These are phyloP conservation scores for Euptelea pleiosperma DNA, from an alignment of 164 flowering plant genomes.

Conservation along the genomic window DNA sequence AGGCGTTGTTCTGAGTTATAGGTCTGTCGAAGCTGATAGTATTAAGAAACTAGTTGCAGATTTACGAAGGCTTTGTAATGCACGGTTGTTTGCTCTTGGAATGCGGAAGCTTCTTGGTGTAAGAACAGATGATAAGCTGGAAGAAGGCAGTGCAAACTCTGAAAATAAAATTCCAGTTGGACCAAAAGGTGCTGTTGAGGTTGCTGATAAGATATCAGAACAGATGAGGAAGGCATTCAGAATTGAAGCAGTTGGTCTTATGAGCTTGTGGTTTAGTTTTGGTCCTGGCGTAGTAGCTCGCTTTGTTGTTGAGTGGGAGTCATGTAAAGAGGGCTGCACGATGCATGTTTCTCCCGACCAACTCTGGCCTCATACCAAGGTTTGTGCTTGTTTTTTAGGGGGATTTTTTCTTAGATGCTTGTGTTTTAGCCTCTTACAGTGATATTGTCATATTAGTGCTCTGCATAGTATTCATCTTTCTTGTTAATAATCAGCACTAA, in stretches of 20 bases:
- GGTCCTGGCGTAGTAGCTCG: constrained; percentile 92
- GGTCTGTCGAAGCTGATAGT: constrained; percentile 83
- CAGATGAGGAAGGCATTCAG: constrained; percentile 79
- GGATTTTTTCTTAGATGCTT: not conserved
- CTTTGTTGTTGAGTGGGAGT: constrained; percentile 99
- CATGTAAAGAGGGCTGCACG: constrained; percentile 94
- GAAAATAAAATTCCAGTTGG: constrained; percentile 49
- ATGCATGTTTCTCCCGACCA: constrained; percentile 99
- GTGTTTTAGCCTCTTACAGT: not conserved
- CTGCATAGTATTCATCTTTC: not conserved
- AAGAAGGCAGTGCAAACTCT: constrained; percentile 44
- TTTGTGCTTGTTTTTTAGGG: constrained; percentile 19
- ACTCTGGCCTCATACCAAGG: constrained; percentile 99
- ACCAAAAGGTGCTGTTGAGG: constrained; percentile 41
- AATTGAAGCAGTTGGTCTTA: constrained; percentile 95
- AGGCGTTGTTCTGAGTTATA: constrained; percentile 83
- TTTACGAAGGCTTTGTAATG: constrained; percentile 84
- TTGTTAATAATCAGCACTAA: no score
- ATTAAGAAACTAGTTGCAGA: constrained; percentile 86
- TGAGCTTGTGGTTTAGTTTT: constrained; percentile 98
- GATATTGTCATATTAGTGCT: no score
- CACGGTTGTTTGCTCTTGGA: constrained; percentile 85
- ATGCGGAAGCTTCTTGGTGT: constrained; percentile 93
- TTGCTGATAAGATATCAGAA: constrained; percentile 59
- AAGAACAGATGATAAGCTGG: constrained; percentile 65